These are phyloP conservation scores for Echeveria elegans DNA, from an alignment of 164 flowering plant species.

Conservation along the genomic window DNA sequence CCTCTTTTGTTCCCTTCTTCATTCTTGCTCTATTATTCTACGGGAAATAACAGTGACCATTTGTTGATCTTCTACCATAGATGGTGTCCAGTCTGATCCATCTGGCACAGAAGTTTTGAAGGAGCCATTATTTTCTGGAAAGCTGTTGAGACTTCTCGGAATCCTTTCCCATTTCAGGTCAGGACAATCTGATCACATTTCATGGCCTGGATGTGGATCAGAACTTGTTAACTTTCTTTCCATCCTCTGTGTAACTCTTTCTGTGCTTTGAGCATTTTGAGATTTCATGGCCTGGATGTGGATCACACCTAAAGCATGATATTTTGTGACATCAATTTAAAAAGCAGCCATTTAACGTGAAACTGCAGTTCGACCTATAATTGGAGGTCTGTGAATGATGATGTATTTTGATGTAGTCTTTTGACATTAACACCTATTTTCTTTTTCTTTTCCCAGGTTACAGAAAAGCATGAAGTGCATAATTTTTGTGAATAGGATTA, in stretches of 20 bases:
- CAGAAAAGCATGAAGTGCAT: conserved; percentile 79
- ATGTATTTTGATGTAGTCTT: neutral
- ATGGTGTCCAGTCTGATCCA: conserved; percentile 32
- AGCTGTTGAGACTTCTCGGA: conserved; percentile 60
- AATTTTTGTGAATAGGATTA: conserved; percentile 81
- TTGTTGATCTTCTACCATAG: conserved; percentile 21
- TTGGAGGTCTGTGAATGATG: neutral
- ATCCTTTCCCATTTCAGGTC: conserved; percentile 69
- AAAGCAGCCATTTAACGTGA: neutral
- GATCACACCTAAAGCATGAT: too few species aligned
- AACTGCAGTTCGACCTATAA: neutral
- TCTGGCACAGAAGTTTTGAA: conserved; percentile 37
- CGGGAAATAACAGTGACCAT: neutral
- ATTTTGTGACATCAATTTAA: neutral
- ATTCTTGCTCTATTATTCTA: neutral
- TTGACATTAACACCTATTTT: too few species aligned
- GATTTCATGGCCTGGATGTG: too few species aligned
- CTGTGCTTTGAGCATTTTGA: neutral
- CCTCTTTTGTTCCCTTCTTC: neutral
- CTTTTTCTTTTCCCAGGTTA: too few species aligned
- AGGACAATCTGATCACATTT: conserved; percentile 14
- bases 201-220: neutral
- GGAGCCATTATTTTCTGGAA: conserved; percentile 77
- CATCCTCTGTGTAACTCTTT: neutral
- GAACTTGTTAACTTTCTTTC: neutral